Percentiles rank a stretch among this genome's conserved stretches.
phyloP scores from a whole-genome alignment of 495 filamentous ascomycete genomes.

The Neurospora sp. region DNA sequence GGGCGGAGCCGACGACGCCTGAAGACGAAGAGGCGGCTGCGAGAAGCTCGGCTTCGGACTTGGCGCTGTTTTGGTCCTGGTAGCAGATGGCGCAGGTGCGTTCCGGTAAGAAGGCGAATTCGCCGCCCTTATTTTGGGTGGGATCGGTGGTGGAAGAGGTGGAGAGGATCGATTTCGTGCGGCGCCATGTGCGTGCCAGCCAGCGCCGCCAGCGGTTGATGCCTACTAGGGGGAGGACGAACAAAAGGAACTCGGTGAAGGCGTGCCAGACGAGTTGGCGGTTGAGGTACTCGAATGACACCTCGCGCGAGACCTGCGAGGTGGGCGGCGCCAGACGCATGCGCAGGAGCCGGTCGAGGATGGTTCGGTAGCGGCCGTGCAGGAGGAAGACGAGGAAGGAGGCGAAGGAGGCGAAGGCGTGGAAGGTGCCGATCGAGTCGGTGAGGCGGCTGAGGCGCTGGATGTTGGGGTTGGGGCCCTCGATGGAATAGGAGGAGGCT shows the following conservation, averaged over 20 bases:
- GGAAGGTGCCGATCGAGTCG: constrained; percentile 54
- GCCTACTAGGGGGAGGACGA: constrained; percentile 86
- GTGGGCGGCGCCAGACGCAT: constrained; percentile 79
- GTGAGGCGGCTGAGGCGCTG: constrained; percentile 58
- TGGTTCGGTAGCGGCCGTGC: constrained; percentile 82
- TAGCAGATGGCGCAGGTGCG: constrained; percentile 98
- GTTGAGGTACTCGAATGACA: constrained; percentile 96
- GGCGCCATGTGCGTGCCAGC: constrained; percentile 75
- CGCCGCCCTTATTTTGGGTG: constrained; percentile 51
- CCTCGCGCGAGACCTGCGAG: constrained; percentile 74
- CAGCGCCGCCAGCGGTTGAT: constrained; percentile 88
- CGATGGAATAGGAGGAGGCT: constrained; percentile 36
- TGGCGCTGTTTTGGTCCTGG: constrained; percentile 71
- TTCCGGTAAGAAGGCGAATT: constrained; percentile 79
- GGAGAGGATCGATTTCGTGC: constrained; percentile 54
- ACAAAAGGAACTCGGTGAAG: constrained; percentile 95
- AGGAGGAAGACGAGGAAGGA: constrained; percentile 87
- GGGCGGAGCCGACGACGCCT: constrained; percentile 75
- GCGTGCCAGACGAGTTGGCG: constrained; percentile 98
- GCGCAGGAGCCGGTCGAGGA: constrained; percentile 77
- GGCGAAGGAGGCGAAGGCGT: constrained; percentile 68
- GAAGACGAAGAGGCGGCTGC: constrained; percentile 52
- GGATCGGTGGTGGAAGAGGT: constrained; percentile 20
- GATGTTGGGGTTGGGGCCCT: constrained; percentile 42
- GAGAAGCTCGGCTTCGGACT: constrained; percentile 59